A percentile compares a stretch with the other conserved stretches of the same genome.
phyloP scores from a whole-genome alignment of 768 basidiomycete genomes.

The Russula lepida region DNA sequence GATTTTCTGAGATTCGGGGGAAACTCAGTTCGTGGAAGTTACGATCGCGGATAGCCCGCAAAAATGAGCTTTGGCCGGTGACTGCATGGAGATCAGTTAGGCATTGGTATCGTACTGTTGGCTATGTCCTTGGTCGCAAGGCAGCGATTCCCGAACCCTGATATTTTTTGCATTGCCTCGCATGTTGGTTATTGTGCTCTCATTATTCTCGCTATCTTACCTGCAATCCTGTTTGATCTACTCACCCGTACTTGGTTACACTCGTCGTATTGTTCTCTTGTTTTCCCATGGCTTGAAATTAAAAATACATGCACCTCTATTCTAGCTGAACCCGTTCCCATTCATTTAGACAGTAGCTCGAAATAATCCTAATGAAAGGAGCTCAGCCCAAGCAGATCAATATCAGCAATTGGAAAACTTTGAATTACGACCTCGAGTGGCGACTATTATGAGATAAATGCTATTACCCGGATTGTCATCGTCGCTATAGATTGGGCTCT shows the following conservation, averaged over 20 bases:
- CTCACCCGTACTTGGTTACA: neutral
- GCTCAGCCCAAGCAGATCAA: too few species aligned
- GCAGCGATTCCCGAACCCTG: neutral
- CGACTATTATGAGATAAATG: too few species aligned
- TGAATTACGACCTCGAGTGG: too few species aligned
- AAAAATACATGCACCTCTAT: neutral
- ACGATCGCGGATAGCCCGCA: neutral
- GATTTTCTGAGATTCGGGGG: neutral
- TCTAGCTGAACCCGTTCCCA: neutral
- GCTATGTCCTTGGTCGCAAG: neutral
- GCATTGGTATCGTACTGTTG: neutral
- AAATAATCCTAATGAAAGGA: too few species aligned
- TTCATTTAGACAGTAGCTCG: too few species aligned
- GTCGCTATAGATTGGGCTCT: too few species aligned
- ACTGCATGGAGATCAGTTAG: neutral
- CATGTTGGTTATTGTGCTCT: neutral
- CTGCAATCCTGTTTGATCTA: neutral
- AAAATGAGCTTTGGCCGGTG: neutral
- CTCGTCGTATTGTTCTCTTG: neutral
- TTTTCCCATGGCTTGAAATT: neutral
- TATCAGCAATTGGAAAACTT: too few species aligned
- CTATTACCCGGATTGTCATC: too few species aligned
- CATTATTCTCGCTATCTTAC: neutral
- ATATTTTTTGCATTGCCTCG: neutral
- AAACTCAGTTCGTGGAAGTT: neutral